Base-by-base conservation (phyloP, 306 rosid species). In the Prunus mira region DNA sequence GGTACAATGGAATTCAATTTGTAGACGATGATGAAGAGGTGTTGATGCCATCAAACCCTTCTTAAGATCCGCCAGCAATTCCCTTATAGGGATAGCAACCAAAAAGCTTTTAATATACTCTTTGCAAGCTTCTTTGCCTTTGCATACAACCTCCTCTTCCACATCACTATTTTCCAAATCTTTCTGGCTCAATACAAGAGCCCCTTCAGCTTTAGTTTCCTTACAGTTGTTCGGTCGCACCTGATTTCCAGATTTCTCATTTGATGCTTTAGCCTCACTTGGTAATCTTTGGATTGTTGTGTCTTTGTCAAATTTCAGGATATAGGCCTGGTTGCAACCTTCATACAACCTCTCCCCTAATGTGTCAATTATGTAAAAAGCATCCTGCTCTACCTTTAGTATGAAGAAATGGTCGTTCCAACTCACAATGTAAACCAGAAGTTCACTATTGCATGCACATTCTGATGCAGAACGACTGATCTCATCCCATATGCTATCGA, bases 331-430 rank as follows among this genome's bases (percentile, higher is more conserved):
- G 25, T 76, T 69, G 62, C 87, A 84, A 2, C 82, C 84, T 68
- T 84, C 87, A 10, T 71, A 68, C 22, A 84, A 79, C 80, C 87
- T 78, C 82, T 84, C 87, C 5, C 87, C 87, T 66, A 84, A 56
- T 0, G 87, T 84, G 77, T 84, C 87, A 2, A 84, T 76, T 38
- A 84, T 76, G 82, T 84, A 84, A 66, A 76, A 84, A 62, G 82
- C 82, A 22, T 80, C 67, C 7, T 25, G 79, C 34, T 84, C 82
- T 32, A 77, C 82, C 60, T 80, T 84, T 64, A 84, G 74, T 28
- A 84, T 47, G 58, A 84, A 84, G 50, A 84, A 84, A 73, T 84
- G 87, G 70, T 84, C 87, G 28, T 84, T 84, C 87, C 87, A 84
- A 45, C 87, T 80, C 30, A 84, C 73, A 3, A 84, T 80, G 63